A percentile compares a stretch with the other conserved stretches of the same genome.
Evolutionary conservation across 129 eudicot species (phyloP).

Genomic region (Ambrosia artemisiifolia): DNA sequence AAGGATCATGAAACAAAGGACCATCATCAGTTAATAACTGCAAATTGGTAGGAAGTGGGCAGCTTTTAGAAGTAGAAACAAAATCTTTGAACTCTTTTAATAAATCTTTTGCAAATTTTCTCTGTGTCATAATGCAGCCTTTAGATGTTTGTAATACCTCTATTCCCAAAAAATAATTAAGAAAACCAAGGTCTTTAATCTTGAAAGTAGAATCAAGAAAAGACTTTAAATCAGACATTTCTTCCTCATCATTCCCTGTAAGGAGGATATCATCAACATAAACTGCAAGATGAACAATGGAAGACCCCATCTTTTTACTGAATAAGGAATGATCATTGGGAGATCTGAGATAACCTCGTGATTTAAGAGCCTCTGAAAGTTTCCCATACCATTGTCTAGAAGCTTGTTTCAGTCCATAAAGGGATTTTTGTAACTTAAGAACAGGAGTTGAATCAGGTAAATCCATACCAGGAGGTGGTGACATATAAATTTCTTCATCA

Average conservation of each 20-base stretch:
- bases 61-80: not conserved
- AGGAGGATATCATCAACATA: not conserved
- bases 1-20: not conserved
- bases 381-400: not conserved
- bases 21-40: not conserved
- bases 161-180: not conserved
- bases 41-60: not conserved
- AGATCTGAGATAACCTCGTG: not conserved
- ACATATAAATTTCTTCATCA: not conserved
- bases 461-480: not conserved
- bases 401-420: not conserved
- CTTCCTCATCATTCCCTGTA: not conserved
- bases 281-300: not conserved
- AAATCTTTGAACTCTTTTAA: not conserved
- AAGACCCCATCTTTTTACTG: no score
- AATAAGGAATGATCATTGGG: not conserved
- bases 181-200: not conserved
- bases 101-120: not conserved
- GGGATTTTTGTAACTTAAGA: not conserved
- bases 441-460: not conserved
- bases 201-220: not conserved
- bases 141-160: not conserved
- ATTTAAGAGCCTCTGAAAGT: not conserved
- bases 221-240: no score
- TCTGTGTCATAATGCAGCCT: not conserved